Conservation (phyloP, 2,329 filamentous ascomycete genomes). For the Coniella lustricola region DNA sequence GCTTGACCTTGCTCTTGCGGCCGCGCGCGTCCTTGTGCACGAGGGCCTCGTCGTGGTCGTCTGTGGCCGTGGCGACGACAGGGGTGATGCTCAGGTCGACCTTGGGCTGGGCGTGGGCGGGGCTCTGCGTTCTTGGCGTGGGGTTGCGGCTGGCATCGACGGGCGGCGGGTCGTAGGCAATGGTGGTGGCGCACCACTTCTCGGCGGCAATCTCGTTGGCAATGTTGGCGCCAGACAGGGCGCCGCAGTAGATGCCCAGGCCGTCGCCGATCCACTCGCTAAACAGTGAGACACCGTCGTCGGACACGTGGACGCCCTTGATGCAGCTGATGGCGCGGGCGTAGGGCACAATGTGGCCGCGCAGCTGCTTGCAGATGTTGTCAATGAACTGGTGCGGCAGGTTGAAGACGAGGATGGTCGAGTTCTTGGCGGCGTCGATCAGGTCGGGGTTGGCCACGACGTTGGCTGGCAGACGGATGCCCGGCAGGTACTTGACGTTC, state of each 20-base stretch:
- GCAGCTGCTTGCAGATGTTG: constrained; percentile 74
- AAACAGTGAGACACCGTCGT: constrained; percentile 81
- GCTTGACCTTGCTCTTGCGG: constrained; percentile 57
- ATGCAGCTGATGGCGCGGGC: constrained; percentile 95
- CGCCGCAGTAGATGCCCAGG: constrained; percentile 92
- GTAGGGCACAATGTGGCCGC: constrained; percentile 84
- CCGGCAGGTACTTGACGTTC: constrained; percentile 97
- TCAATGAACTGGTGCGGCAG: constrained; percentile 93
- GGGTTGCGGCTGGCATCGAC: constrained; percentile 73
- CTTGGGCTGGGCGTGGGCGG: constrained; percentile 34
- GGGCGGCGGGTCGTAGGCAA: constrained; percentile 88
- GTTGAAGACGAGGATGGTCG: constrained; percentile 92
- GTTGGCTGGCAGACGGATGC: constrained; percentile 75
- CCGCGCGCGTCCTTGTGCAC: constrained; percentile 65
- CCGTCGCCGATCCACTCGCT: constrained; percentile 89
- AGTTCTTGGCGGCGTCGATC: constrained; percentile 70
- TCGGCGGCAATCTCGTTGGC: constrained; percentile 90
- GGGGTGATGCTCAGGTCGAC: constrained; percentile 43
- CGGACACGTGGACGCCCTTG: constrained; percentile 91
- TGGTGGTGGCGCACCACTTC: constrained; percentile 95
- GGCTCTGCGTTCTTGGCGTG: constrained; percentile 45
- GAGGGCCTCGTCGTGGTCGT: constrained; percentile 26
- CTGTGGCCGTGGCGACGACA: constrained; percentile 30
- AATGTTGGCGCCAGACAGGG: constrained; percentile 92
- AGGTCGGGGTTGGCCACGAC: constrained; percentile 78